These are phyloP conservation scores for Nissolia schottii DNA, from an alignment of 306 rosid genomes.

Conservation along the genomic window DNA sequence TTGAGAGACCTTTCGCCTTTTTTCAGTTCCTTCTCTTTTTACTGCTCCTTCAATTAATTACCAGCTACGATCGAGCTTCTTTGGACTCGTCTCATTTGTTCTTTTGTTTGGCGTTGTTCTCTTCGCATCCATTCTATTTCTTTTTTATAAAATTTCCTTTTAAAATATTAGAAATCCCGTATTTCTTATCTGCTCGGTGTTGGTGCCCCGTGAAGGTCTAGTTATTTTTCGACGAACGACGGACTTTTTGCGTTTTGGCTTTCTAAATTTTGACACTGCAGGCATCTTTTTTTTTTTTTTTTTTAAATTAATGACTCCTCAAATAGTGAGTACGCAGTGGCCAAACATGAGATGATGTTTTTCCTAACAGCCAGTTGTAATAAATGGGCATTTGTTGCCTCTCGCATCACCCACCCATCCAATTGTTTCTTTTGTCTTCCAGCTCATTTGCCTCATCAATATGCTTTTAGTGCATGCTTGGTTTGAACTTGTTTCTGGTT, in stretches of 20 bases:
- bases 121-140: not conserved
- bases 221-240: conserved; percentile 16
- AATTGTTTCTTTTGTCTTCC: conserved; percentile 3
- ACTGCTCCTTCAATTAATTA: not conserved
- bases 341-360: conserved; percentile 10
- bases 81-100: conserved; percentile 28
- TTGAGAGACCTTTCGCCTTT: conserved; percentile 26
- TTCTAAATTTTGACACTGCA: conserved; percentile 44
- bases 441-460: conserved; percentile 1
- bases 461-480: not conserved
- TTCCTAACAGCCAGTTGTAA: conserved; percentile 10
- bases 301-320: conserved; percentile 28
- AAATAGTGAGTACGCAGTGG: conserved; percentile 29
- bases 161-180: not conserved
- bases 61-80: not conserved
- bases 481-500: not conserved
- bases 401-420: conserved; percentile 6
- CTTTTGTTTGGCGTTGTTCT: conserved; percentile 28
- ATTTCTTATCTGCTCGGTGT: not conserved
- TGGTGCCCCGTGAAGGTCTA: conserved; percentile 28
- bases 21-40: conserved; percentile 25
- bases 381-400: conserved; percentile 3
- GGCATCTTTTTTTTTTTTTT: conserved; percentile 25
- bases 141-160: not conserved
- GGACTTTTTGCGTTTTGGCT: conserved; percentile 30